Evolutionary conservation across 768 basidiomycete genomes (phyloP).

Genomic region (Podaxis pistillaris): DNA sequence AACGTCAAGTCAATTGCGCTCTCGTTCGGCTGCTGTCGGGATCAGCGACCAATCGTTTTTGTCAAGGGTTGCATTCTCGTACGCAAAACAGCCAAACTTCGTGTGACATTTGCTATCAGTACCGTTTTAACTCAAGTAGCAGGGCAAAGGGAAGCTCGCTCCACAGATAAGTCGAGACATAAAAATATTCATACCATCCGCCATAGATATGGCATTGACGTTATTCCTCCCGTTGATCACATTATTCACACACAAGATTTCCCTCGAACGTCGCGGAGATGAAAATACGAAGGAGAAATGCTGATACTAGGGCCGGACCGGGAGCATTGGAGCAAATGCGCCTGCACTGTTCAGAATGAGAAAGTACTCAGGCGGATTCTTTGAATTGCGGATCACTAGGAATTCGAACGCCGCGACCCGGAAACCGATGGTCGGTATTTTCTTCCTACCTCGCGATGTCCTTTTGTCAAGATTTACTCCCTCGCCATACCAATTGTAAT

Average conservation of each 20-base stretch:
- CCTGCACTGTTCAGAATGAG: background rate
- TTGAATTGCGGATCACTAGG: background rate
- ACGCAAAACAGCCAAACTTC: too few relatives aligned
- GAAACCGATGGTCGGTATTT: too few relatives aligned
- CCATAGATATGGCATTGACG: background rate
- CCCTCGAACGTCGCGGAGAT: conserved; percentile 13
- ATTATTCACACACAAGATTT: background rate
- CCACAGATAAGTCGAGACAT: background rate
- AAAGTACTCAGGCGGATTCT: background rate
- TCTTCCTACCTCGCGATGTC: background rate
- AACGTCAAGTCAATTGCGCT: too few relatives aligned
- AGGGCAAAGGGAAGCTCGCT: background rate
- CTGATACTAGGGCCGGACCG: background rate
- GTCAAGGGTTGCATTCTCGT: too few relatives aligned
- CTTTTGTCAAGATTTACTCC: background rate
- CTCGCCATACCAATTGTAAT: too few relatives aligned
- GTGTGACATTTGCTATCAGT: too few relatives aligned
- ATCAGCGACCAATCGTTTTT: too few relatives aligned
- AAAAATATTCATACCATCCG: background rate
- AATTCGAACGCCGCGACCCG: background rate
- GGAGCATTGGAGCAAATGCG: background rate
- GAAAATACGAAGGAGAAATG: background rate
- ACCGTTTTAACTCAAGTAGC: too few relatives aligned
- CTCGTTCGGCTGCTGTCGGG: too few relatives aligned
- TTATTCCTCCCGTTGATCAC: background rate